Percentiles rank a stretch among this genome's conserved stretches.
These are phyloP conservation scores for Collybia nuda DNA, from an alignment of 768 basidiomycete species.

Conservation along the genomic window DNA sequence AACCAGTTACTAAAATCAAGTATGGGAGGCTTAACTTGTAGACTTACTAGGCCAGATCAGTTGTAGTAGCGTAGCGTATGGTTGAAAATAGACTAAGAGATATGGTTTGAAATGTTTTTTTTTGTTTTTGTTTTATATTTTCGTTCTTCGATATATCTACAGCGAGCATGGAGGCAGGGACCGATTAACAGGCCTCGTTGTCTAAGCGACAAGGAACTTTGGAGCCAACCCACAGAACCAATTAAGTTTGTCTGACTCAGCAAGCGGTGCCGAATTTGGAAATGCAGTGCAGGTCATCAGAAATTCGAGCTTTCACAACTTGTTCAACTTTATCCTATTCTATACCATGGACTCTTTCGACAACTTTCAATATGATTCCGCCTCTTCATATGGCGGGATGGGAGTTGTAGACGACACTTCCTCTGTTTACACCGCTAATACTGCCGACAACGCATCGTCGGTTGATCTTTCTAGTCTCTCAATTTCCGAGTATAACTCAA, in stretches of 20 bases:
- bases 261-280: neutral
- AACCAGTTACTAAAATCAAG: slow-evolving; percentile 9
- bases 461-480: slow-evolving; percentile 71
- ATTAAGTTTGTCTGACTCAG: neutral
- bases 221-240: too few species aligned
- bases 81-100: too few species aligned
- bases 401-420: slow-evolving; percentile 78
- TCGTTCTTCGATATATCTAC: too few species aligned
- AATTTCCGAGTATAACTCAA: slow-evolving; percentile 59
- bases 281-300: neutral
- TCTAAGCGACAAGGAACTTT: too few species aligned
- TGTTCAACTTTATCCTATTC: slow-evolving; percentile 4
- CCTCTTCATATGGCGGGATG: slow-evolving; percentile 77
- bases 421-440: slow-evolving; percentile 76
- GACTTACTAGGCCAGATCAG: too few species aligned
- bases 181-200: too few species aligned
- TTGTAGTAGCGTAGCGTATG: too few species aligned
- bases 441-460: slow-evolving; percentile 53
- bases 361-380: slow-evolving; percentile 83
- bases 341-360: slow-evolving; percentile 76
- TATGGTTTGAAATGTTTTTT: too few species aligned
- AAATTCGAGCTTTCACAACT: neutral
- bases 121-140: too few species aligned
- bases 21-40: too few species aligned
- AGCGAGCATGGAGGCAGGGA: too few species aligned